These are phyloP conservation scores for Fusarium zealandicum DNA, from an alignment of 2,329 filamentous ascomycete species.

Conservation along the genomic window DNA sequence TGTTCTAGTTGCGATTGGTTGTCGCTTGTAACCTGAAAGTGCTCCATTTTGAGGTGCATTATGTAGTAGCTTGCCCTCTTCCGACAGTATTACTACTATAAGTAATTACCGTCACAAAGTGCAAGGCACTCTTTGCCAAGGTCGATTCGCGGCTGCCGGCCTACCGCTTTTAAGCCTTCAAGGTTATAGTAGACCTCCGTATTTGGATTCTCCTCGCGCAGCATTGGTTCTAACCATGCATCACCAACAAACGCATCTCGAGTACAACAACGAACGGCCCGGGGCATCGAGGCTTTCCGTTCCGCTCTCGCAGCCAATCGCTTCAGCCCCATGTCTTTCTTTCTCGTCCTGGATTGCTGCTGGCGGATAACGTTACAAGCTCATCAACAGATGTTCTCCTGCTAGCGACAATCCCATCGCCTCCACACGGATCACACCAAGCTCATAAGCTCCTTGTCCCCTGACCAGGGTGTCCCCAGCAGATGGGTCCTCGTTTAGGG, in stretches of 20 bases:
- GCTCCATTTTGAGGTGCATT: not conserved
- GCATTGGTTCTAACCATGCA: too few relatives aligned
- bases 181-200: too few relatives aligned
- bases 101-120: too few relatives aligned
- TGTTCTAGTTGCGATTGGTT: conserved; percentile 29
- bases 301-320: conserved; percentile 5
- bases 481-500: conserved; percentile 20
- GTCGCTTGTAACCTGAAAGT: not conserved
- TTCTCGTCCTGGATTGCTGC: too few relatives aligned
- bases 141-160: not conserved
- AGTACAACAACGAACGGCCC: conserved; percentile 15
- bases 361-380: too few relatives aligned
- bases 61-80: too few relatives aligned
- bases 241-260: conserved; percentile 7
- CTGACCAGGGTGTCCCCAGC: conserved; percentile 34
- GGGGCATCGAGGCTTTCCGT: conserved; percentile 27
- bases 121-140: not conserved
- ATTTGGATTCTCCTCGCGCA: too few relatives aligned
- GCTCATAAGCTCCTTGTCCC: conserved; percentile 29
- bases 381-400: conserved; percentile 8
- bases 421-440: conserved; percentile 16
- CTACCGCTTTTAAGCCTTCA: not conserved
- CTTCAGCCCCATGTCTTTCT: not conserved
- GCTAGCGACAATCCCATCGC: conserved; percentile 12
- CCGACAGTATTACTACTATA: too few relatives aligned